Percentiles rank a stretch among this genome's conserved stretches.
These are phyloP conservation scores for Fraxinus anomala DNA, from an alignment of 257 asterid genomes.

Conservation along the genomic window DNA sequence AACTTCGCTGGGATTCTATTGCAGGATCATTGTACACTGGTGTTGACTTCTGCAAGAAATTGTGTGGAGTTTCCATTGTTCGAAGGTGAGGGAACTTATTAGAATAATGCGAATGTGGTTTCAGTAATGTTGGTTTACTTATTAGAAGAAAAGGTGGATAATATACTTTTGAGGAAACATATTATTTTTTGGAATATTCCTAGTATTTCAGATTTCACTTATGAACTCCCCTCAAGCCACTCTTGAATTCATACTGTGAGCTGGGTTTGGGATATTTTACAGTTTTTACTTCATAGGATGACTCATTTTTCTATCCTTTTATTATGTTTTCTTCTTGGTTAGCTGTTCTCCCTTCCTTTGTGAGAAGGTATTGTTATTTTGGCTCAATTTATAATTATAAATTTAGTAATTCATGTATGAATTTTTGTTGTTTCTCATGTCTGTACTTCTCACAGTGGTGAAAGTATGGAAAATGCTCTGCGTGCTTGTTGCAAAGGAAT, in stretches of 20 bases:
- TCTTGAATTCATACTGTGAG: slow-evolving; percentile 1
- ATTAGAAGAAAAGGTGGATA: slow-evolving; percentile 7
- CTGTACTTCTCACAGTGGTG: slow-evolving; percentile 64
- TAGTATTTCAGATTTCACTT: background rate
- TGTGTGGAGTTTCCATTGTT: slow-evolving; percentile 95
- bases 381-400: background rate
- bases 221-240: background rate
- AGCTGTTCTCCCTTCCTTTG: background rate
- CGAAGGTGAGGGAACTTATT: slow-evolving; percentile 68
- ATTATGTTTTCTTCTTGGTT: slow-evolving; percentile 1
- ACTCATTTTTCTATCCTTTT: background rate
- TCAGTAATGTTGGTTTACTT: background rate
- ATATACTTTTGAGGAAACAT: background rate
- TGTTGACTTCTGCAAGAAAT: slow-evolving; percentile 99
- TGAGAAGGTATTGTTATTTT: background rate
- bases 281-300: background rate
- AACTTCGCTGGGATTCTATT: slow-evolving; percentile 28
- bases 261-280: background rate
- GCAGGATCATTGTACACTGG: slow-evolving; percentile 88
- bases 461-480: slow-evolving; percentile 98
- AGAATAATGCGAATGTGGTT: background rate
- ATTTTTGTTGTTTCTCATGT: slow-evolving; percentile 11
- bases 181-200: background rate
- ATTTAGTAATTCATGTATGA: slow-evolving; percentile 4
- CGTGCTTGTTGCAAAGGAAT: slow-evolving; percentile 99